Evolutionary conservation across 2,329 filamentous ascomycete species (phyloP).

Genomic region (Stemphylium vesicarium): DNA sequence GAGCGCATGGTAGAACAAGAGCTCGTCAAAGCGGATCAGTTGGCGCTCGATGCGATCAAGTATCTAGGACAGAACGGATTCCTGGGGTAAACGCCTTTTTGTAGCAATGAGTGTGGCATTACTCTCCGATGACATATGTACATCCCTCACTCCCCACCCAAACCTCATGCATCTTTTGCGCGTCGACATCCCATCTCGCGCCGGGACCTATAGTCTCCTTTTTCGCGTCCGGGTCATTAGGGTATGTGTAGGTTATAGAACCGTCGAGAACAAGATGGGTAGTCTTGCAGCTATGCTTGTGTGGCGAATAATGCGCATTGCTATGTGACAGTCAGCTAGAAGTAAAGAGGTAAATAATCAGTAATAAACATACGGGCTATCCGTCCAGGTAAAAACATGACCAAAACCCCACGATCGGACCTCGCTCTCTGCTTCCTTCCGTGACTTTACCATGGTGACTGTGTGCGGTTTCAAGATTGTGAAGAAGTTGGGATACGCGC

Average conservation of each 20-base stretch:
- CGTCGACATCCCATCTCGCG: constrained; percentile 70
- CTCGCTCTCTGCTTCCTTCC: constrained; percentile 62
- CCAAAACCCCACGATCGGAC: constrained; percentile 73
- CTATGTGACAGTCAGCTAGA: constrained; percentile 47
- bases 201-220: constrained; percentile 68
- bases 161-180: constrained; percentile 69
- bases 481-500: background rate
- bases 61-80: constrained; percentile 53
- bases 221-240: constrained; percentile 60
- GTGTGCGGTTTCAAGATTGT: background rate
- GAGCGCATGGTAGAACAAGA: constrained; percentile 54
- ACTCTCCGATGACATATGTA: constrained; percentile 70
- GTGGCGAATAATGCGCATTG: constrained; percentile 71
- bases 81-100: constrained; percentile 37
- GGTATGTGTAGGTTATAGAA: constrained; percentile 70
- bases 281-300: constrained; percentile 68
- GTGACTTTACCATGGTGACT: constrained; percentile 48
- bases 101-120: background rate
- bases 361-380: constrained; percentile 64
- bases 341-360: background rate
- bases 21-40: constrained; percentile 49
- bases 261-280: constrained; percentile 73
- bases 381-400: constrained; percentile 75
- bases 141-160: constrained; percentile 72
- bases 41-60: constrained; percentile 55